Evolutionary conservation across 2,329 filamentous ascomycete genomes (phyloP), one percentile per base, ranked within the genome.

Genomic region (Penicillium hordei): DNA sequence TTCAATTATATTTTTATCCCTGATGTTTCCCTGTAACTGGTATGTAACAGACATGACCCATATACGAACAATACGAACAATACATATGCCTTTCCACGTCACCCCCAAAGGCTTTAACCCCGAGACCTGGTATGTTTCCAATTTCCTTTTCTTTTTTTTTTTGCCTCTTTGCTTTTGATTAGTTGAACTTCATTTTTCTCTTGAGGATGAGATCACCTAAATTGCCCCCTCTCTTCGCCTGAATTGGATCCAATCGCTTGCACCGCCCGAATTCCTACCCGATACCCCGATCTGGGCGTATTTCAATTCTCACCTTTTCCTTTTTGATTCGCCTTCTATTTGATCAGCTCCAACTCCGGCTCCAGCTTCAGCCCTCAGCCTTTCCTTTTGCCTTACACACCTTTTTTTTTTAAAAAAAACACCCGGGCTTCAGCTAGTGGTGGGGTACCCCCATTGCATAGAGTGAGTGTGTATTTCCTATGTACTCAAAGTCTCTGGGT

Each of bases 221-320:
- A 53, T 60, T 59, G 59, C 57, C 60, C 60, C 58, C 55, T 54
- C 57, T 60, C 55, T 52, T 42, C 45, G 48, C 58, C 61, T 60
- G 52, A 59, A 51, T 57, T 54, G 46, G 57, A 62, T 57, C 63
- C 63, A 65, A 65, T 65, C 60, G 60, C 43, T 51, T 64, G 62
- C 61, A 60, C 63, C 56, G 62, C 60, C 64, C 55, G 55, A 60
- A 63, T 55, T 64, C 55, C 55, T 58, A 60, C 61, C 61, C 54
- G 60, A 60, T 57, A 51, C 59, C 40, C 52, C 52, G 48, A 50
- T 43, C 57, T 48, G 51, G 59, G 55, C 52, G 58, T 48, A 52
- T 52, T 56, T 39, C 50, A 48, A 45, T 51, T 52, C 46, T 36
- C 17, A 46, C 33, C 38, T 42, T 43, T 25, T 34, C 39, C 19